These are phyloP conservation scores for Trichocladium antarcticum DNA, from an alignment of 495 filamentous ascomycete species.

Conservation along the genomic window DNA sequence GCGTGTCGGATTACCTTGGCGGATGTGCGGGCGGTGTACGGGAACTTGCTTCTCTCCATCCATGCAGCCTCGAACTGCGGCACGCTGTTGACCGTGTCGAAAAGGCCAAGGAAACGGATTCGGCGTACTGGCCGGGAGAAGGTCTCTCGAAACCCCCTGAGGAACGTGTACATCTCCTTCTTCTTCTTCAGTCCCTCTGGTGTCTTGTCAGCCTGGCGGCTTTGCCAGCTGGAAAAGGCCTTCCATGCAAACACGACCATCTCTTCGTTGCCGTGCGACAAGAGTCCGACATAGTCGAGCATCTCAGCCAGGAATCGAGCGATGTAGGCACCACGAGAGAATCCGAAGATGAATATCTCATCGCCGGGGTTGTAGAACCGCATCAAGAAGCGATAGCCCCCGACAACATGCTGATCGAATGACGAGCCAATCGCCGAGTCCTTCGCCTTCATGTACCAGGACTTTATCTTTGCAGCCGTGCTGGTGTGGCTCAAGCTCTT, in stretches of 20 bases:
- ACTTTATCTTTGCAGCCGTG: constrained; percentile 51
- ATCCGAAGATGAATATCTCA: constrained; percentile 75
- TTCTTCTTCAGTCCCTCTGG: constrained; percentile 47
- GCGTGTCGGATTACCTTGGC: constrained; percentile 61
- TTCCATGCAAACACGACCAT: constrained; percentile 81
- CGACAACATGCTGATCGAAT: constrained; percentile 75
- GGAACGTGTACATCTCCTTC: constrained; percentile 57
- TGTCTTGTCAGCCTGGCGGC: constrained; percentile 47
- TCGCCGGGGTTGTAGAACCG: constrained; percentile 70
- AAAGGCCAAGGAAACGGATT: constrained; percentile 59
- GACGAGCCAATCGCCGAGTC: constrained; percentile 76
- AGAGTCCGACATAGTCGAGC: constrained; percentile 71
- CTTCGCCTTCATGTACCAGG: constrained; percentile 72
- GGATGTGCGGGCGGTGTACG: constrained; percentile 69
- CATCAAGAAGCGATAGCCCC: constrained; percentile 83
- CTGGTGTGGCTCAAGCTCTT: constrained; percentile 56
- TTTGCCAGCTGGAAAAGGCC: constrained; percentile 77
- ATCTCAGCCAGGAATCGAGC: constrained; percentile 80
- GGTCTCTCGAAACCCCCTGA: constrained; percentile 76
- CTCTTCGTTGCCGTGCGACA: constrained; percentile 78
- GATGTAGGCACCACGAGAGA: constrained; percentile 78
- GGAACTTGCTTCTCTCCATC: constrained; percentile 74
- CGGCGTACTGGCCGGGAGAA: constrained; percentile 67
- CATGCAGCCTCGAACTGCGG: constrained; percentile 73
- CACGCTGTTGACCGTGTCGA: constrained; percentile 74